These are phyloP conservation scores for Pyrenula aspistea DNA, from an alignment of 495 filamentous ascomycete genomes.

Conservation along the genomic window DNA sequence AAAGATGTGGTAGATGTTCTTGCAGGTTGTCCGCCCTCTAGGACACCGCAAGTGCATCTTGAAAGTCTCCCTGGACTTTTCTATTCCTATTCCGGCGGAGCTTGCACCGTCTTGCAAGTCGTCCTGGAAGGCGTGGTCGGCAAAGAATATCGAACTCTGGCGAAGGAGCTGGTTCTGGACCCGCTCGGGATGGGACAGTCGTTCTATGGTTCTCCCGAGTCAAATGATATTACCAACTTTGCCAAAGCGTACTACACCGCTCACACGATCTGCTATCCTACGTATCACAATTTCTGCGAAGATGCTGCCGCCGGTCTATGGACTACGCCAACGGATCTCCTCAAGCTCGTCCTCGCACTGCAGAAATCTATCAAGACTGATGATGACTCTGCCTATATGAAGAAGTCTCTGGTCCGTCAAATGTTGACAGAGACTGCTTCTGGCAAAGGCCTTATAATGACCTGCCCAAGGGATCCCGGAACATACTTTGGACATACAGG, in stretches of 20 bases:
- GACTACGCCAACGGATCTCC: conserved; percentile 16
- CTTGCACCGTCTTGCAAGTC: conserved; percentile 12
- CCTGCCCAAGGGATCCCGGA: background rate
- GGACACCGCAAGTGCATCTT: conserved; percentile 9
- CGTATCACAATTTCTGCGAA: conserved; percentile 10
- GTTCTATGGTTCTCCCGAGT: conserved; percentile 1
- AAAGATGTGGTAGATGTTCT: conserved; percentile 4
- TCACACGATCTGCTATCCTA: conserved; percentile 1
- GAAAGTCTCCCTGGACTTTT: conserved; percentile 7
- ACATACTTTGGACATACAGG: background rate
- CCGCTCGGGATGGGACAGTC: conserved; percentile 12
- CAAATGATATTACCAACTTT: conserved; percentile 6
- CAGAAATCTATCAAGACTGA: conserved; percentile 9
- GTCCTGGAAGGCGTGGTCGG: conserved; percentile 9
- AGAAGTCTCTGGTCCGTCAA: conserved; percentile 4
- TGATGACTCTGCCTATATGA: conserved; percentile 4
- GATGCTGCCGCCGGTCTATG: conserved; percentile 15
- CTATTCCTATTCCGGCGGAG: conserved; percentile 15
- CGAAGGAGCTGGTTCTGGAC: conserved; percentile 11
- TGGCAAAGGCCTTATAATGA: background rate
- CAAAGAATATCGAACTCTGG: conserved; percentile 6
- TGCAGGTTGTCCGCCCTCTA: conserved; percentile 8
- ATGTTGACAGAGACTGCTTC: conserved; percentile 8
- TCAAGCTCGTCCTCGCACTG: conserved; percentile 10
- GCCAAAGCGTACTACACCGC: conserved; percentile 10